Evolutionary conservation across 352 stramenopile genomes (phyloP), one percentile per base, ranked within the genome.

Genomic region (Pythium rishiriense): DNA sequence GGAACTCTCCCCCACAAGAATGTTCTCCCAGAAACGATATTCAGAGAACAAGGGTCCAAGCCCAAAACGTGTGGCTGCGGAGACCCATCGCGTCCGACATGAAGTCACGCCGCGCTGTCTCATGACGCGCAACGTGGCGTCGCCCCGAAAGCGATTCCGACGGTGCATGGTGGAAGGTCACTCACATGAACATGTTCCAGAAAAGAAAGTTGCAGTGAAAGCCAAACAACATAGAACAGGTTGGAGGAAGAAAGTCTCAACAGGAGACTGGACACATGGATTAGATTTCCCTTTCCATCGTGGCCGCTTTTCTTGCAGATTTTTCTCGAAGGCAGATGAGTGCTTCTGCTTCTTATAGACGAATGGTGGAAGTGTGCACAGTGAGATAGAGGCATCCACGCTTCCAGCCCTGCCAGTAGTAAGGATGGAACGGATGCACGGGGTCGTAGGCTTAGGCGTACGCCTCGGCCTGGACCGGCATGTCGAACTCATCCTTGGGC

Each of bases 401-500:
- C 41, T 31, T 58, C 50, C 50, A 63, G 45, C 42, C 46, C 55
- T 62, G 29, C 26, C 12, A n/a, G 24, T 49, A 21, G 22, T n/a
- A n/a, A 47, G 33, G 33, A 46, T 54, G n/a, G 29, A 46, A 46
- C 39, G 29, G 28, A 19, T 48, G n/a, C 24, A 31, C 17, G 26
- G 4, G 29, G 15, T 17, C 10, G 11, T 33, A 19, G 10, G 33
- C 46, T 66, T 75, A 81, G 24, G 74, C 74, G 65, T 75, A 81
- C 22, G 73, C 74, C 65, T 78, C 74, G 5, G 64, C 53, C 48
- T 71, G 48, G 35, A 65, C 65, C 66, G 82, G 58, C 37, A 79
- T 50, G 48, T 83, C 59, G 47, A 84, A 75, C 59, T 85, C 79
- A 10, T 74, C 65, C 42, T 68, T 76, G 0, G 81, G 71, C 45